Evolutionary conservation across 2,329 filamentous ascomycete species (phyloP).

Genomic region (Scorias spongiosa): DNA sequence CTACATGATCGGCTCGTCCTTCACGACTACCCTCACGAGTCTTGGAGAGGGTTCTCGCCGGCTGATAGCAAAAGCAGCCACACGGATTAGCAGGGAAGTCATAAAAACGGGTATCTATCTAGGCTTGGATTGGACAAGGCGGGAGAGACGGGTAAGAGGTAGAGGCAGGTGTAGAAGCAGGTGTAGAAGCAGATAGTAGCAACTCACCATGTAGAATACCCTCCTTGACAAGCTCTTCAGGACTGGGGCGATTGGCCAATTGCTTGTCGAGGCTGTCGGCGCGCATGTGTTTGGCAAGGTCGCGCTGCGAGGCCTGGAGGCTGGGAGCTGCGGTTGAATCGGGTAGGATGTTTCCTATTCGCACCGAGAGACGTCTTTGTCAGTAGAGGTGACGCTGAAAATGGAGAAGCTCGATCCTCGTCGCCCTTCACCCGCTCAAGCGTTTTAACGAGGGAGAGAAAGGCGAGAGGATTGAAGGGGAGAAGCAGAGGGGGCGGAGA

Average conservation of each 20-base stretch:
- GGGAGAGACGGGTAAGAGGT: no score
- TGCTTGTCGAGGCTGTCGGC: conserved; percentile 78
- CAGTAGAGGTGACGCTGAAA: conserved; percentile 1
- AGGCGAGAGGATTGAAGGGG: no score
- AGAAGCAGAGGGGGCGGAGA: background rate
- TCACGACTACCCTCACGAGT: background rate
- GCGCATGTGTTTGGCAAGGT: conserved; percentile 79
- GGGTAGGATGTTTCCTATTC: conserved; percentile 69
- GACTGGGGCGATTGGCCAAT: conserved; percentile 59
- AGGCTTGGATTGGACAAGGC: no score
- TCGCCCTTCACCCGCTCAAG: background rate
- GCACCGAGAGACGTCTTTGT: background rate
- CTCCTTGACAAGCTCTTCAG: conserved; percentile 61
- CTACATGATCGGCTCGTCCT: no score
- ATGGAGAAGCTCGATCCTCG: background rate
- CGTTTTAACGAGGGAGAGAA: background rate
- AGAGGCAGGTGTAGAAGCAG: no score
- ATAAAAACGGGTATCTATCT: no score
- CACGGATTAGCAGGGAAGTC: no score
- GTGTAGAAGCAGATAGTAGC: no score
- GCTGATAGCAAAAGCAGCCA: background rate
- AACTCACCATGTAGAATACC: conserved; percentile 49
- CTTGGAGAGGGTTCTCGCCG: conserved; percentile 1
- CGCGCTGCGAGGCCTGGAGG: conserved; percentile 64
- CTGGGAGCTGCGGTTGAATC: conserved; percentile 62